Percentiles rank a stretch among this genome's conserved stretches.
Conservation (phyloP, 345 rosid species). For the Aquilaria yunnanensis region DNA sequence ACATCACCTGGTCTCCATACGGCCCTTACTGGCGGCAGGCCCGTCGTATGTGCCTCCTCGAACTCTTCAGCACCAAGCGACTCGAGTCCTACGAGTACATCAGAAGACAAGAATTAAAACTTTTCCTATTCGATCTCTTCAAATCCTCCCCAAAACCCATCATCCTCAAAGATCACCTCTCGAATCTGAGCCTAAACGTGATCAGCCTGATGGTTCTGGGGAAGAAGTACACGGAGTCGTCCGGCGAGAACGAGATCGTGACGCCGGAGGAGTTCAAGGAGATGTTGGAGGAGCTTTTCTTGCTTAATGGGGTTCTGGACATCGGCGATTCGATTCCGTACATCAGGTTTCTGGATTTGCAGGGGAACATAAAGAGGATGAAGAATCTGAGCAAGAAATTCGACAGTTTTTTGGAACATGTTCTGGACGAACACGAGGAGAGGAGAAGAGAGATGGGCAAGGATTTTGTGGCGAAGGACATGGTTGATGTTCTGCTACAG, state of each 20-base stretch:
- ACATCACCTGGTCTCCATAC: conserved; percentile 59
- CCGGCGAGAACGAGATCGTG: conserved; percentile 24
- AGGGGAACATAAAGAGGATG: conserved; percentile 64
- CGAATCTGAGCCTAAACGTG: conserved; percentile 42
- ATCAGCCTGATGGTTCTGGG: conserved; percentile 65
- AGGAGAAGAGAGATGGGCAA: conserved; percentile 30
- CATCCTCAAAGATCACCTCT: conserved; percentile 35
- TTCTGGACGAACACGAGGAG: conserved; percentile 45
- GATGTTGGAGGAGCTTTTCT: conserved; percentile 61
- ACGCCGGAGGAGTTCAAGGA: conserved; percentile 54
- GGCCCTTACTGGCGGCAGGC: conserved; percentile 73
- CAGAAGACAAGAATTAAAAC: conserved; percentile 37
- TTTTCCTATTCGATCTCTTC: conserved; percentile 22
- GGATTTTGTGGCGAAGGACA: conserved; percentile 43
- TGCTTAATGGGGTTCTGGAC: conserved; percentile 52
- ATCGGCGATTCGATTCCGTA: conserved; percentile 75
- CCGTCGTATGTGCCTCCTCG: conserved; percentile 48
- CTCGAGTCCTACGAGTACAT: conserved; percentile 55
- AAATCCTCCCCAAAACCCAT: conserved; percentile 14
- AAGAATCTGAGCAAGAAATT: conserved; percentile 50
- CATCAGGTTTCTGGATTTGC: conserved; percentile 52
- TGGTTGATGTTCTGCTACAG: conserved; percentile 62
- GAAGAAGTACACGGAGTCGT: conserved; percentile 41
- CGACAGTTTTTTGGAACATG: conserved; percentile 52
- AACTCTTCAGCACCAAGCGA: conserved; percentile 56